phyloP scores from a whole-genome alignment of 2,329 filamentous ascomycete species.

The Exophiala alcalophila region DNA sequence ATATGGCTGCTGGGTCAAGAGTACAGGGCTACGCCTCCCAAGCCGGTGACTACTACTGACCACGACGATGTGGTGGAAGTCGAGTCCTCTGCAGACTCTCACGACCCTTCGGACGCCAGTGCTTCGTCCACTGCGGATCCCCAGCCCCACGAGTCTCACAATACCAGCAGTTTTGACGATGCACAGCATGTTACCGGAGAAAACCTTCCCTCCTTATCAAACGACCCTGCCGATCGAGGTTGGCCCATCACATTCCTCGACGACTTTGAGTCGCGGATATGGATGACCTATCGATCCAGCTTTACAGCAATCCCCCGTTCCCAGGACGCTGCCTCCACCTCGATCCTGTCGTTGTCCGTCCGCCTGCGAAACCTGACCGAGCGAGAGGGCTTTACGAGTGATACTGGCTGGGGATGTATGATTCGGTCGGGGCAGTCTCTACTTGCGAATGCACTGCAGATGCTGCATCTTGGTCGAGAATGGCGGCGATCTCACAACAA shows the following conservation, averaged over 20 bases:
- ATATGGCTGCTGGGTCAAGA: constrained; percentile 78
- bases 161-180: constrained; percentile 27
- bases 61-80: constrained; percentile 32
- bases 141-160: constrained; percentile 14
- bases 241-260: constrained; percentile 86
- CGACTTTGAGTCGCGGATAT: constrained; percentile 88
- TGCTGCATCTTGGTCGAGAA: constrained; percentile 70
- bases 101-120: constrained; percentile 27
- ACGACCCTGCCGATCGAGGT: constrained; percentile 42
- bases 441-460: constrained; percentile 76
- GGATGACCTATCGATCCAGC: constrained; percentile 92
- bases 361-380: constrained; percentile 79
- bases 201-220: constrained; percentile 27
- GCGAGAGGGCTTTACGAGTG: constrained; percentile 78
- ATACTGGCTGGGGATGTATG: constrained; percentile 98
- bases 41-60: constrained; percentile 30
- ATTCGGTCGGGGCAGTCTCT: constrained; percentile 93
- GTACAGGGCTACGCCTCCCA: constrained; percentile 45
- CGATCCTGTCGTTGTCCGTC: constrained; percentile 76
- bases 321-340: constrained; percentile 65
- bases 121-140: constrained; percentile 21
- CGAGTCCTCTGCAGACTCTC: constrained; percentile 31
- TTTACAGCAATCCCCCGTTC: constrained; percentile 81
- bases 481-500: constrained; percentile 40
- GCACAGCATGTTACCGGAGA: constrained; percentile 26